phyloP scores from a whole-genome alignment of 495 filamentous ascomycete species.

The Penicillium turbatum region DNA sequence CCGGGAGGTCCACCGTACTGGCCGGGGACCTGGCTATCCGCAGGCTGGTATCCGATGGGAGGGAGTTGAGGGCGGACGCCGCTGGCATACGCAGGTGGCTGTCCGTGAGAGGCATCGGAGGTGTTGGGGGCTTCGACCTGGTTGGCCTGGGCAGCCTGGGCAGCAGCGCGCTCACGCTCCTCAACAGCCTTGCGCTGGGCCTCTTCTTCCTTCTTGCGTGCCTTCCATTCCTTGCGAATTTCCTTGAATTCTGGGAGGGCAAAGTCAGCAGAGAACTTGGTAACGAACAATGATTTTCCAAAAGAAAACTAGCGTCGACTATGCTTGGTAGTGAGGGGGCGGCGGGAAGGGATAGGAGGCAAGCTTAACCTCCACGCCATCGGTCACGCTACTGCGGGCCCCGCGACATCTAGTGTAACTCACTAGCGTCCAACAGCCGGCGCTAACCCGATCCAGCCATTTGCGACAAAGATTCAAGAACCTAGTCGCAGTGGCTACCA shows the following conservation, averaged over 20 bases:
- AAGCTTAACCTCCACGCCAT: slow-evolving; percentile 37
- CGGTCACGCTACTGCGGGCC: slow-evolving; percentile 47
- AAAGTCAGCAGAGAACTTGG: slow-evolving; percentile 10
- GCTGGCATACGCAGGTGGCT: slow-evolving; percentile 54
- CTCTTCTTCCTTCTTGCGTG: slow-evolving; percentile 98
- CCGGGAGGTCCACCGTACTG: slow-evolving; percentile 61
- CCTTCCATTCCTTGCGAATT: slow-evolving; percentile 98
- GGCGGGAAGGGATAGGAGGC: slow-evolving; percentile 17
- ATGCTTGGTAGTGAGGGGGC: background rate
- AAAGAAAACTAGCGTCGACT: background rate
- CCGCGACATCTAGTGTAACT: slow-evolving; percentile 47
- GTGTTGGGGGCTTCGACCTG: slow-evolving; percentile 54
- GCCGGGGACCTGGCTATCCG: slow-evolving; percentile 56
- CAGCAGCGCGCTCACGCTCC: slow-evolving; percentile 71
- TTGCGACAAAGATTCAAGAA: slow-evolving; percentile 27
- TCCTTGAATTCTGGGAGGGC: slow-evolving; percentile 85
- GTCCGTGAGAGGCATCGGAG: slow-evolving; percentile 54
- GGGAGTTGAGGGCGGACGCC: slow-evolving; percentile 69
- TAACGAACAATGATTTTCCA: background rate
- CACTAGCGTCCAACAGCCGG: slow-evolving; percentile 38
- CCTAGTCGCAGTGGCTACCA: slow-evolving; percentile 2
- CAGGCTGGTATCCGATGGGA: slow-evolving; percentile 76
- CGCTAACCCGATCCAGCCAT: slow-evolving; percentile 35
- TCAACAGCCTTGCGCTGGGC: slow-evolving; percentile 83
- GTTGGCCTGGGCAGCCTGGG: slow-evolving; percentile 46